phyloP scores from a whole-genome alignment of 768 basidiomycete species.

The Tylopilus felleus region DNA sequence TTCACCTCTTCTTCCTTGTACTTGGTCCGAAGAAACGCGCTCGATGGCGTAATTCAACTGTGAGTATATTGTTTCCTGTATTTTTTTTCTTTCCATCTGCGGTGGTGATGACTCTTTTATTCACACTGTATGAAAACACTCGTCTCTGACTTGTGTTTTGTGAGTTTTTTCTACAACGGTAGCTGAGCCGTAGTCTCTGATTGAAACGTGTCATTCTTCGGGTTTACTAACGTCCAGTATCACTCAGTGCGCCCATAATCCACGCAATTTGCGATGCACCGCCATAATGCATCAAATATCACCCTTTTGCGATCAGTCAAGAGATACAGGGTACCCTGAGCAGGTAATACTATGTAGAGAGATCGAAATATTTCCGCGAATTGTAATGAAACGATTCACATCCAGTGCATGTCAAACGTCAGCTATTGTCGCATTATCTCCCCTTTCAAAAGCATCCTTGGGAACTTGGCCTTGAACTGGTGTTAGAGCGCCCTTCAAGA shows the following conservation, averaged over 20 bases:
- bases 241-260: not conserved
- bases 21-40: not conserved
- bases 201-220: not conserved
- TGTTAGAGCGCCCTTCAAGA: slow-evolving; percentile 79
- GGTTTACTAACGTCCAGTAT: slow-evolving; percentile 6
- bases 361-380: not conserved
- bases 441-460: slow-evolving; percentile 73
- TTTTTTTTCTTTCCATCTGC: slow-evolving; percentile 12
- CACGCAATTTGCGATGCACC: not conserved
- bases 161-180: slow-evolving; percentile 81
- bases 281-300: not conserved
- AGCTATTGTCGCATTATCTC: slow-evolving; percentile 14
- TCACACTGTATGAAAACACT: slow-evolving; percentile 72
- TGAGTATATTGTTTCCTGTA: slow-evolving; percentile 14
- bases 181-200: slow-evolving; percentile 52
- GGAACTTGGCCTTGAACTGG: slow-evolving; percentile 87
- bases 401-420: slow-evolving; percentile 4
- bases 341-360: not conserved
- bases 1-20: not conserved
- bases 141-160: slow-evolving; percentile 39
- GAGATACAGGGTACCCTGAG: not conserved
- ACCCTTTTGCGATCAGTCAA: not conserved
- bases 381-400: not conserved
- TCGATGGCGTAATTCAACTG: not conserved
- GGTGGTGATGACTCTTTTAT: slow-evolving; percentile 58